Evolutionary conservation across 2,329 filamentous ascomycete genomes (phyloP), one percentile per base, ranked within the genome.

Genomic region (Monilinia aucupariae): DNA sequence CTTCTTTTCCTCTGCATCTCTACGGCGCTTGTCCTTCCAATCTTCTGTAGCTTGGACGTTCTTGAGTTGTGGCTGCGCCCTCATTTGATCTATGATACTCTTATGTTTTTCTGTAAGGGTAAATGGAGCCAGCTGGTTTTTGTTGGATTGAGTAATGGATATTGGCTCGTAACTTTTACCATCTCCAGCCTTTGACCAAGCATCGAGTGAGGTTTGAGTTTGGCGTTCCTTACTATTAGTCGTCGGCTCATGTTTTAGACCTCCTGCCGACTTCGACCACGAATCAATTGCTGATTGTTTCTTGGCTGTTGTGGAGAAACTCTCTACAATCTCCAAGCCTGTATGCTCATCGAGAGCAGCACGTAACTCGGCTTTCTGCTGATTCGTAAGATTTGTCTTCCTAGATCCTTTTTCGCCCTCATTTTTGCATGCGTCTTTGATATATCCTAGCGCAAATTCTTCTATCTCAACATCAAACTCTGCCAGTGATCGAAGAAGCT

Each of bases 351-450:
- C 82, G 20, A 88, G 75, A 10, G 83, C 85, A 70, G 85, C 82
- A 58, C 86, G 77, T 43, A 97, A 79, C 75, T 96, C 90, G 13
- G 92, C 93, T 68, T 92, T 91, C 73, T 97, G 92, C 63, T 89
- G 86, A 43, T 85, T 83, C 15, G 84, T 90, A 68, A 97, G 78
- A 69, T 96, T 96, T 2, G 92, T 96, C 70, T 84, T 87, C 67
- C 87, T 83, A 25, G 81, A 76, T 66, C 83, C 75, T 82, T 72
- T 80, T 77, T 73, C 84, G 81, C 59, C 79, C 76, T 43, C 81
- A 77, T 64, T 81, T 81, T 65, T 85, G 62, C 89, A 79, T 45
- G 87, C 86, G 70, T 87, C 85, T 61, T 83, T 81, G 67, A 93
- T 86, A 68, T 83, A 85, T 39, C 79, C 77, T 34, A 84, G 78